Evolutionary conservation across 2,329 filamentous ascomycete genomes (phyloP), one percentile per base, ranked within the genome.

Genomic region (Hymenoscyphus repandus): DNA sequence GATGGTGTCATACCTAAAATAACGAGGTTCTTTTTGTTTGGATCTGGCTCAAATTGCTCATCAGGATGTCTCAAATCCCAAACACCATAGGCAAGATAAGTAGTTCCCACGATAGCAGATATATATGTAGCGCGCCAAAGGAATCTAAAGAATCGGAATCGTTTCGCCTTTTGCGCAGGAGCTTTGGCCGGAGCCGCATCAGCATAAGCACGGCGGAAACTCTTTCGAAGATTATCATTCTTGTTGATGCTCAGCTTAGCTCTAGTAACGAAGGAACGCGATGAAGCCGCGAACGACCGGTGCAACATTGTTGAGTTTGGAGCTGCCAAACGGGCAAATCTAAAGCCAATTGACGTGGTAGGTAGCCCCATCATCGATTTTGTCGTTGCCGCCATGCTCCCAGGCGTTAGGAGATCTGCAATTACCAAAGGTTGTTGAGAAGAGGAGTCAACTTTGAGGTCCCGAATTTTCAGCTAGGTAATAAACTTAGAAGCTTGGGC

Each of bases 11-110:
- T 68, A 96, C 93, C 93, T 50, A 99, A 80, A 60, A 99, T 83
- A 42, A 99, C 93, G 50, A 99, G 78, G 10, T 91, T 99, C 81
- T 99, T 99, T 86, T 97, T 99, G 64, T 68, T 78, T 50, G 91
- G 88, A 70, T 96, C 90, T 15, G 88, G 83, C 57, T 82, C 75
- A 53, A 79, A 73, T 74, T 97, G 93, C 48, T 91, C 86, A 38
- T 78, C 77, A 9, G 92, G 92, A 70, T 95, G 80, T 63, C 89
- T 84, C 68, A 88, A 83, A 45, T 85, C 75, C 71, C 91, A 96
- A 72, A 96, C 86, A 66, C 81, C 80, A 70, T 93, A 96, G 62
- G 79, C 80, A 53, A 91, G 74, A 67, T 85, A 90, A 58, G 75
- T 88, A 38, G 87, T 66, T 52, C 84, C 77, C 57, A 78, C 87